Conservation (phyloP, 73 alveolate species). For the Stentor coeruleus region DNA sequence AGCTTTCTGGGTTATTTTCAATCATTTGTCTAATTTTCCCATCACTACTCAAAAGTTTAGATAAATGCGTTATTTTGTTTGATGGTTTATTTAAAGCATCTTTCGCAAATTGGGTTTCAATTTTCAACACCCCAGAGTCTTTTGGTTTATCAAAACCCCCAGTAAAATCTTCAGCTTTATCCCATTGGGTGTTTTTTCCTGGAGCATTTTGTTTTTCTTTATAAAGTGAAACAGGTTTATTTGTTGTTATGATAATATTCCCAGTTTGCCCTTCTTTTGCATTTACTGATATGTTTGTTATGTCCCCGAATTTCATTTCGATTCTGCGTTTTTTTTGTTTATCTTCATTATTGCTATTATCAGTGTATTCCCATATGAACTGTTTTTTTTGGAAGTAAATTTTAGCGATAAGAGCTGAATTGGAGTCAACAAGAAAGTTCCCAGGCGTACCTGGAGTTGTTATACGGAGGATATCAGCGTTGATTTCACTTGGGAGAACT, state of each 20-base stretch:
- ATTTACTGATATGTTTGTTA: background rate
- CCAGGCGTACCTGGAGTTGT: background rate
- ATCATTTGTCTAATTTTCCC: background rate
- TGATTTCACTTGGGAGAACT: conserved; percentile 12
- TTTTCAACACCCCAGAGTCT: background rate
- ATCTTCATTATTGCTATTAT: background rate
- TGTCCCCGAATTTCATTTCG: conserved; percentile 23
- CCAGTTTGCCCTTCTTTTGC: conserved; percentile 22
- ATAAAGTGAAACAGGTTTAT: conserved; percentile 2
- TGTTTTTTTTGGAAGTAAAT: conserved; percentile 24
- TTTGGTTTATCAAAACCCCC: conserved; percentile 14
- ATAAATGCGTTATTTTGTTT: conserved; percentile 7
- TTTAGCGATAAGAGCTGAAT: background rate
- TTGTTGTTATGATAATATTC: background rate
- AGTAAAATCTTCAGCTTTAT: conserved; percentile 10
- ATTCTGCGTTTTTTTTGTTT: conserved; percentile 17
- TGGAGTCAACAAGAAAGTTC: background rate
- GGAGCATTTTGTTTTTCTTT: conserved; percentile 25
- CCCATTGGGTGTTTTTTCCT: conserved; percentile 27
- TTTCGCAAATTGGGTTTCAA: conserved; percentile 5
- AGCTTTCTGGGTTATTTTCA: conserved; percentile 20
- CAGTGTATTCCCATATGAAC: conserved; percentile 9
- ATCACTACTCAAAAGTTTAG: conserved; percentile 9
- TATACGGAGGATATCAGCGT: conserved; percentile 8
- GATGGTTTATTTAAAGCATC: background rate